phyloP scores from a whole-genome alignment of 2,329 filamentous ascomycete species.

The Zalaria sp. region DNA sequence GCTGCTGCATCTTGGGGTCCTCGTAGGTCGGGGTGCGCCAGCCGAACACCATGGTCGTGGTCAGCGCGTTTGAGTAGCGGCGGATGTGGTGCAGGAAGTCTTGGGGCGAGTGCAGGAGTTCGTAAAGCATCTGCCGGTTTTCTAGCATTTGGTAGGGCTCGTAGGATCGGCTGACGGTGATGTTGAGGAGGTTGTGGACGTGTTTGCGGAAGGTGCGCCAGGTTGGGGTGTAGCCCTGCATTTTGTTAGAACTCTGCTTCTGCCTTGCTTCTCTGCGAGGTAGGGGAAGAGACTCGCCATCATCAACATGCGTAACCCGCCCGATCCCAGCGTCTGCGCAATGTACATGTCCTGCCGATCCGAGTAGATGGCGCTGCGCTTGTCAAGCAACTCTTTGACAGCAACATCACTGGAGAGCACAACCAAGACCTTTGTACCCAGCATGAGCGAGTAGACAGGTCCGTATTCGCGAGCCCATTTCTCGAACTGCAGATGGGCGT shows the following conservation, averaged over 20 bases:
- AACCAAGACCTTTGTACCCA: constrained; percentile 33
- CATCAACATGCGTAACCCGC: constrained; percentile 32
- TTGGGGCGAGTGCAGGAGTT: constrained; percentile 14
- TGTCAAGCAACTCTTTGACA: constrained; percentile 36
- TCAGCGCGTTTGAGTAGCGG: constrained; percentile 18
- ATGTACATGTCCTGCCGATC: constrained; percentile 22
- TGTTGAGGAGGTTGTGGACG: constrained; percentile 13
- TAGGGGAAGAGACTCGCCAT: constrained; percentile 15
- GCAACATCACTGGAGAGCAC: constrained; percentile 31
- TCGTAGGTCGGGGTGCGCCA: constrained; percentile 17
- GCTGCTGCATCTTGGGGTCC: constrained; percentile 11
- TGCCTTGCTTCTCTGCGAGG: not conserved
- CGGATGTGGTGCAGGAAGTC: constrained; percentile 18
- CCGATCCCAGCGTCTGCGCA: constrained; percentile 30
- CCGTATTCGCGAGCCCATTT: constrained; percentile 40
- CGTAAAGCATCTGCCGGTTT: constrained; percentile 9
- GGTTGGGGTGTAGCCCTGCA: constrained; percentile 14
- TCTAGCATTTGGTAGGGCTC: constrained; percentile 14
- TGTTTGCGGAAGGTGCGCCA: constrained; percentile 16
- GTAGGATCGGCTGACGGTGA: constrained; percentile 12
- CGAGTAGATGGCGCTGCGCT: constrained; percentile 29
- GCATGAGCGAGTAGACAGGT: constrained; percentile 35
- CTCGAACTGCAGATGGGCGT: constrained; percentile 32
- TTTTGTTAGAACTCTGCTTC: not conserved
- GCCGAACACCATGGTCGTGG: constrained; percentile 20